Conservation (phyloP, 768 basidiomycete genomes). For the Russula griseocarnosa region DNA sequence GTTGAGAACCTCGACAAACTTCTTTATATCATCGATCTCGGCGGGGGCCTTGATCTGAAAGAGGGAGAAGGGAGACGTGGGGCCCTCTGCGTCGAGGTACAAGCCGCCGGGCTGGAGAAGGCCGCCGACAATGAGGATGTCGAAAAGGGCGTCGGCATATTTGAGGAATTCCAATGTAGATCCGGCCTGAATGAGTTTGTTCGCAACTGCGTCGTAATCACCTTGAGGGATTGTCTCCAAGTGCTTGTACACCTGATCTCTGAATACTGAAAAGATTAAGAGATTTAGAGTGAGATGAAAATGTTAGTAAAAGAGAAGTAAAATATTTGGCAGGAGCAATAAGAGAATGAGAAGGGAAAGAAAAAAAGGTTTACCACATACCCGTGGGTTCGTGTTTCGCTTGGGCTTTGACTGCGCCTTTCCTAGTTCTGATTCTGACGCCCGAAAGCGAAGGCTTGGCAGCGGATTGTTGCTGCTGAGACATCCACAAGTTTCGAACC, state of each 20-base stretch:
- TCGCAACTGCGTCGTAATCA: conserved; percentile 78
- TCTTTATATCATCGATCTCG: conserved; percentile 83
- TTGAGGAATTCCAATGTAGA: conserved; percentile 92
- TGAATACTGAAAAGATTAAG: conserved; percentile 56
- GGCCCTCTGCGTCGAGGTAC: conserved; percentile 83
- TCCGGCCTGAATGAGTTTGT: conserved; percentile 88
- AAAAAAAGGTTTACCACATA: conserved; percentile 26
- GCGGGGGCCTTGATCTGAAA: conserved; percentile 76
- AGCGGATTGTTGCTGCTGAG: conserved; percentile 82
- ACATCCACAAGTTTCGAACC: conserved; percentile 70
- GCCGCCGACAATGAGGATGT: conserved; percentile 92
- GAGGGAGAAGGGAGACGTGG: conserved; percentile 83
- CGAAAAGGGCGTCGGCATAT: conserved; percentile 95
- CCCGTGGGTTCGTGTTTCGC: conserved; percentile 90
- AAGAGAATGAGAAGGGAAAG: too few relatives aligned
- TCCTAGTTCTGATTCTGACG: conserved; percentile 90
- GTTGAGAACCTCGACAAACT: conserved; percentile 90
- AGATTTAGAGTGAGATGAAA: too few relatives aligned
- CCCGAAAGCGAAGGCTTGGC: conserved; percentile 89
- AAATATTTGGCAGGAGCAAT: too few relatives aligned
- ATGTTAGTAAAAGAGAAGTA: too few relatives aligned
- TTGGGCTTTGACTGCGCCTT: conserved; percentile 86
- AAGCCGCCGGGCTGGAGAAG: conserved; percentile 94
- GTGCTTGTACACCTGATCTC: conserved; percentile 89
- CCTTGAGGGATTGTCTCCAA: conserved; percentile 74